Evolutionary conservation across 2,329 filamentous ascomycete species (phyloP), one percentile per base, ranked within the genome.

Genomic region (Claviceps arundinis): DNA sequence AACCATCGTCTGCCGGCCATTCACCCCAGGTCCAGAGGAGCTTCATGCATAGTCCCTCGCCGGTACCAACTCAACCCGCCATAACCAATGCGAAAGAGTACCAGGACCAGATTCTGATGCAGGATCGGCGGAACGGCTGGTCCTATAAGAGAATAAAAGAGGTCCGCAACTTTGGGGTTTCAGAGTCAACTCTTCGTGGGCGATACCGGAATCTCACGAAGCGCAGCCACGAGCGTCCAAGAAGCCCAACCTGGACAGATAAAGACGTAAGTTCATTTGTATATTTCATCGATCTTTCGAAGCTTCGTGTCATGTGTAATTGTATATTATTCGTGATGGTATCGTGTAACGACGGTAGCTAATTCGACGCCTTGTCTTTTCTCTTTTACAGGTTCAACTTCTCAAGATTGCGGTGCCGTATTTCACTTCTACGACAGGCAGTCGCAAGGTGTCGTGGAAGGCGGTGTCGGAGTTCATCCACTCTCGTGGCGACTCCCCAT

Each of bases 121-220:
- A 70, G n/a, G 70, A 73, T 24, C 81, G 80, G 62, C 60, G 64
- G 7, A 63, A 69, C 1, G 82, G 82, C 3, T 68, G 78, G 68
- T 80, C 82, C 0, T 89, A 87, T 66, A 76, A 74, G 51, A 73
- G 84, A 54, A 87, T 88, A 59, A 75, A 75, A 40, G 58, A 62
- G 6, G 60, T 67, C 17, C 78, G 81, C 14, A 67, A 71, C 1
- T 83, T 83, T 56, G 65, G 62, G 0, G 82, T 86, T 59, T 81
- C 83, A 1, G 84, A 87, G 65, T 85, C 84, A 11, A 89, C 86
- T 0, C 71, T 90, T 40, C 75, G 86, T 14, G 86, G 86, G 0
- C 75, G 84, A 0, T 81, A 77, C 58, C 73, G 85, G 4, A 79
- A 75, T 2, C 64, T 88, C 59, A 86, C 79, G 7, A 87, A 87